Conservation (phyloP, 1,284 basidiomycete genomes). For the Entoloma clypeatum region DNA sequence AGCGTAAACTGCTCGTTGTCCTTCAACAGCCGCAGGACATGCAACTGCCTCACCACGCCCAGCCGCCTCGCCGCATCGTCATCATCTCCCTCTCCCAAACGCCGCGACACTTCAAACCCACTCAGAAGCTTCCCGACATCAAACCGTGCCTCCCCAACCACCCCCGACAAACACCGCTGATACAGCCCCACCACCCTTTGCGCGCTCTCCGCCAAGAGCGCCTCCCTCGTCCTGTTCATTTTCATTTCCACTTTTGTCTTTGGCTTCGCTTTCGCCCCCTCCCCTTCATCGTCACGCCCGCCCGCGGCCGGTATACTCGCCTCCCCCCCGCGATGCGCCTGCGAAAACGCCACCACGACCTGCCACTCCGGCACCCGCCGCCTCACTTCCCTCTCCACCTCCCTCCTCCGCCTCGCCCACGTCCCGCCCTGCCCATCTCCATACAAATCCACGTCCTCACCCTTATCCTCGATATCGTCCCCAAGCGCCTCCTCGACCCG, state of each 20-base stretch:
- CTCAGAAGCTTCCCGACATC: slow-evolving; percentile 79
- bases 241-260: slow-evolving; percentile 12
- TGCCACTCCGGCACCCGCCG: slow-evolving; percentile 79
- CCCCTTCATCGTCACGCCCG: background rate
- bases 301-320: slow-evolving; percentile 11
- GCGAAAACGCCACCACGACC: slow-evolving; percentile 77
- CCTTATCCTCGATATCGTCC: slow-evolving; percentile 55
- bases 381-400: slow-evolving; percentile 74
- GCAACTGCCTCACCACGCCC: slow-evolving; percentile 66
- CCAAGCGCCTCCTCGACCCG: slow-evolving; percentile 54
- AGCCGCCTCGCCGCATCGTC: slow-evolving; percentile 39
- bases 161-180: slow-evolving; percentile 68
- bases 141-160: slow-evolving; percentile 77
- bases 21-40: slow-evolving; percentile 70
- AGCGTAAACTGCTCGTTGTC: slow-evolving; percentile 77
- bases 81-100: slow-evolving; percentile 12
- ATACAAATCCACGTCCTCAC: no score
- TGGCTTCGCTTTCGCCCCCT: background rate
- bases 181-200: slow-evolving; percentile 84
- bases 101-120: slow-evolving; percentile 37
- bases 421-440: no score
- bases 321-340: no score
- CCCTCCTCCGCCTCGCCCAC: slow-evolving; percentile 60
- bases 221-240: slow-evolving; percentile 37
- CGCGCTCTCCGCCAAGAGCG: slow-evolving; percentile 73